These are phyloP conservation scores for Pythium dissimile DNA, from an alignment of 352 stramenopile species.

Conservation along the genomic window DNA sequence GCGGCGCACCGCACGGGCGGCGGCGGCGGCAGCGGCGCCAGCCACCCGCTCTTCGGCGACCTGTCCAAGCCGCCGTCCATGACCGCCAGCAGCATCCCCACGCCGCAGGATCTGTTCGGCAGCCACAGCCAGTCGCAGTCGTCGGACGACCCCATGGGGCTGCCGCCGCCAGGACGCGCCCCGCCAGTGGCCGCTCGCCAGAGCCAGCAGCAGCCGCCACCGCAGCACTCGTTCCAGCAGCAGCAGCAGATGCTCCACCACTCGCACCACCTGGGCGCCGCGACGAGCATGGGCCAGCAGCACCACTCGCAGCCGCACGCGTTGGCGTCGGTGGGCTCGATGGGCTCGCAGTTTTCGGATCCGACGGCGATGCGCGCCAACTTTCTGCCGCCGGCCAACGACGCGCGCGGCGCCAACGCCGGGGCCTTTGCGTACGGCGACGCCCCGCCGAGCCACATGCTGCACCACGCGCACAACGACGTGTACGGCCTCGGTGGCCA, in stretches of 20 bases:
- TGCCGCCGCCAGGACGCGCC: constrained; percentile 17
- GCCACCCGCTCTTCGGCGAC: constrained; percentile 6
- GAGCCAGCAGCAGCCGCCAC: constrained; percentile 14
- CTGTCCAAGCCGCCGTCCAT: constrained; percentile 16
- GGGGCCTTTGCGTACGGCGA: constrained; percentile 7
- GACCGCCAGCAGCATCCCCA: constrained; percentile 9
- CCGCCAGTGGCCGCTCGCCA: constrained; percentile 8
- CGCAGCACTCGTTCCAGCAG: constrained; percentile 19
- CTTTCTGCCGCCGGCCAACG: constrained; percentile 10
- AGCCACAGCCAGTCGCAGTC: constrained; percentile 50
- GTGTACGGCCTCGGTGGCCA: constrained; percentile 7
- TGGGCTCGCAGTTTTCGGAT: constrained; percentile 9
- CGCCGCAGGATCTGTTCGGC: constrained; percentile 17
- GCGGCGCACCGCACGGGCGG: background rate
- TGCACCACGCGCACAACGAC: constrained; percentile 17
- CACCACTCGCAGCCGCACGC: constrained; percentile 10
- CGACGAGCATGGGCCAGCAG: constrained; percentile 13
- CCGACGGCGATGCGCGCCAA: constrained; percentile 8
- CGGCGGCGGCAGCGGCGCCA: background rate
- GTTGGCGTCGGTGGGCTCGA: constrained; percentile 7
- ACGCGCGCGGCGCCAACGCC: constrained; percentile 7
- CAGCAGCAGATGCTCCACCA: constrained; percentile 25
- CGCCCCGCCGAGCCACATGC: constrained; percentile 8
- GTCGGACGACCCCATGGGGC: constrained; percentile 63
- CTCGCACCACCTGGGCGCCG: constrained; percentile 2